Conservation (phyloP, 1,284 basidiomycete genomes). For the Ceratobasidium sp. region DNA sequence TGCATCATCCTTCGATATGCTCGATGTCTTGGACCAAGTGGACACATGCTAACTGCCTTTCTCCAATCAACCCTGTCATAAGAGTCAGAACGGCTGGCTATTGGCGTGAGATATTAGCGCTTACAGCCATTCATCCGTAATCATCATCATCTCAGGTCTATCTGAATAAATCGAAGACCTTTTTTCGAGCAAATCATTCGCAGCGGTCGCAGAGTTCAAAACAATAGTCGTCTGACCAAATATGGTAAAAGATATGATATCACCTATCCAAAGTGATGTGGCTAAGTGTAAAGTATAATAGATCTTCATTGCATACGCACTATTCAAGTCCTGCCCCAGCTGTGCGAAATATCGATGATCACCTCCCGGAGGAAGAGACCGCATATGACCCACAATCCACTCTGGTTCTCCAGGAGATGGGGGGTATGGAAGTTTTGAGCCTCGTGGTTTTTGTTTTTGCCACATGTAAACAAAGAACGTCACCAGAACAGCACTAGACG, state of each 20-base stretch:
- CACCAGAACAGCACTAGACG: background rate
- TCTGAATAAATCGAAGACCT: conserved; percentile 57
- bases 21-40: conserved; percentile 50
- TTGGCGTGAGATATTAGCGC: background rate
- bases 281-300: background rate
- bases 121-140: conserved; percentile 40
- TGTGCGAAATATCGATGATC: conserved; percentile 8
- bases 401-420: conserved; percentile 7
- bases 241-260: conserved; percentile 60
- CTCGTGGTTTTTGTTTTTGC: background rate
- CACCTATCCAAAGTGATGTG: conserved; percentile 42
- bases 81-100: background rate
- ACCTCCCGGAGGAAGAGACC: conserved; percentile 17
- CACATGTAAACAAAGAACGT: conserved; percentile 15
- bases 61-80: conserved; percentile 13
- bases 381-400: conserved; percentile 20
- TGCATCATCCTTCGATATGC: conserved; percentile 54
- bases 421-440: conserved; percentile 9
- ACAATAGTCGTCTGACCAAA: conserved; percentile 59
- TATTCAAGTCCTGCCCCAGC: conserved; percentile 7
- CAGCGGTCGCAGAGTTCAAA: conserved; percentile 55
- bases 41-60: conserved; percentile 28
- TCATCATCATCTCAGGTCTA: conserved; percentile 46
- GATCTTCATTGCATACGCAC: background rate
- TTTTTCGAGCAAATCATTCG: conserved; percentile 57